These are phyloP conservation scores for Aspergillus brasiliensis DNA, from an alignment of 2,329 filamentous ascomycete genomes.

Conservation along the genomic window DNA sequence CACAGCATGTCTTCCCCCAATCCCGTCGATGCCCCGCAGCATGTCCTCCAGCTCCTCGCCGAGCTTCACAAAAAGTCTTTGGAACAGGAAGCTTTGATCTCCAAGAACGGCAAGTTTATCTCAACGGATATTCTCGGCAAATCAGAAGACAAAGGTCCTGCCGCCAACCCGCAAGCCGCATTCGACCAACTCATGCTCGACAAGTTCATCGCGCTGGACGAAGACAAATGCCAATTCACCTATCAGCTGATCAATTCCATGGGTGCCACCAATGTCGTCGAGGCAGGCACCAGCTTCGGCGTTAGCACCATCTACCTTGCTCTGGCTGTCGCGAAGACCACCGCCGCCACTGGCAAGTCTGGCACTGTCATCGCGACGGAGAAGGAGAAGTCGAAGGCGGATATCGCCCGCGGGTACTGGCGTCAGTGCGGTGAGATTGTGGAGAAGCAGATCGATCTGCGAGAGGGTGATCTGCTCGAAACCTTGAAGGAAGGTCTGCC, in stretches of 20 bases:
- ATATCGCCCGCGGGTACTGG: constrained; percentile 57
- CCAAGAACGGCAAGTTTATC: constrained; percentile 22
- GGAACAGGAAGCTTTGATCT: constrained; percentile 26
- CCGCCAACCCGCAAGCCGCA: constrained; percentile 5
- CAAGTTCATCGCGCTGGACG: constrained; percentile 62
- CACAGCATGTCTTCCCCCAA: constrained; percentile 10
- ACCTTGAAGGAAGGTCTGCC: constrained; percentile 54
- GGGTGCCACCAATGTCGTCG: constrained; percentile 56
- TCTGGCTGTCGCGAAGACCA: constrained; percentile 57
- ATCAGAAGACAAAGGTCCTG: constrained; percentile 10
- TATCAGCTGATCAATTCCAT: constrained; percentile 58
- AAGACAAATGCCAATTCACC: constrained; percentile 60
- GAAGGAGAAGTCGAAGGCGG: constrained; percentile 59
- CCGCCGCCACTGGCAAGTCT: constrained; percentile 27
- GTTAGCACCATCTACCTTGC: constrained; percentile 66
- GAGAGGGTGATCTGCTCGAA: constrained; percentile 60
- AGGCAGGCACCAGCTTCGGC: constrained; percentile 64
- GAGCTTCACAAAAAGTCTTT: constrained; percentile 24
- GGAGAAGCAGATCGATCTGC: constrained; percentile 55
- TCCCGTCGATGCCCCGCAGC: constrained; percentile 21
- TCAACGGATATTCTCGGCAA: constrained; percentile 22
- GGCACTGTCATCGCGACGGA: constrained; percentile 63
- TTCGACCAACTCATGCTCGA: constrained; percentile 42
- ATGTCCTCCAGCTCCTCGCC: constrained; percentile 24
- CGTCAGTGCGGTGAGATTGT: constrained; percentile 52